phyloP scores from a whole-genome alignment of 495 filamentous ascomycete genomes.

The Penicillium angulare region DNA sequence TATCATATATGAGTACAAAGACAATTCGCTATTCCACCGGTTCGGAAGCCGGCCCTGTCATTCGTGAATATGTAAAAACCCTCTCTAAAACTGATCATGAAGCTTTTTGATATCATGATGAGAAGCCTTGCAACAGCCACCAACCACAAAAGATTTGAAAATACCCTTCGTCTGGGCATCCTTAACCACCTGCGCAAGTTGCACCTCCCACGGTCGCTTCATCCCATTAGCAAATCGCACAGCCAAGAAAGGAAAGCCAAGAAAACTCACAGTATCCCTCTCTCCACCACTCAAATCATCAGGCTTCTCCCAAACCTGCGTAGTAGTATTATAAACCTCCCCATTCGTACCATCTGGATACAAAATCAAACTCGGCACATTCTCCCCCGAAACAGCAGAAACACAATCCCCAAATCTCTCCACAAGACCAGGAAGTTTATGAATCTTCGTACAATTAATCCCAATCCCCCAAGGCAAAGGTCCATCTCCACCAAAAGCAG shows the following conservation, averaged over 20 bases:
- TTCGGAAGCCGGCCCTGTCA: slow-evolving; percentile 9
- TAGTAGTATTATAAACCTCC: slow-evolving; percentile 61
- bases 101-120: slow-evolving; percentile 50
- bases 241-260: neutral
- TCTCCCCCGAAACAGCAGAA: slow-evolving; percentile 14
- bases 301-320: slow-evolving; percentile 55
- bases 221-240: slow-evolving; percentile 8
- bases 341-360: slow-evolving; percentile 71
- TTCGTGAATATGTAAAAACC: neutral
- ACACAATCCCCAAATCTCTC: slow-evolving; percentile 44
- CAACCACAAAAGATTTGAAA: slow-evolving; percentile 54
- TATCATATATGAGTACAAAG: slow-evolving; percentile 4
- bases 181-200: slow-evolving; percentile 34
- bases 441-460: slow-evolving; percentile 64
- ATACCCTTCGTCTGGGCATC: slow-evolving; percentile 37
- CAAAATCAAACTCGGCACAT: slow-evolving; percentile 52
- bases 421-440: slow-evolving; percentile 50
- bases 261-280: slow-evolving; percentile 19
- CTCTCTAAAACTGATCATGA: slow-evolving; percentile 23
- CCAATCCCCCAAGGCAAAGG: slow-evolving; percentile 59
- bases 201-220: slow-evolving; percentile 50
- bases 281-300: slow-evolving; percentile 4
- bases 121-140: slow-evolving; percentile 61
- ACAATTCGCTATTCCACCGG: neutral
- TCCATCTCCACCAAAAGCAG: slow-evolving; percentile 25